Evolutionary conservation across 2,329 filamentous ascomycete species (phyloP), one percentile per base, ranked within the genome.

Genomic region (Trichoderma atroviride): DNA sequence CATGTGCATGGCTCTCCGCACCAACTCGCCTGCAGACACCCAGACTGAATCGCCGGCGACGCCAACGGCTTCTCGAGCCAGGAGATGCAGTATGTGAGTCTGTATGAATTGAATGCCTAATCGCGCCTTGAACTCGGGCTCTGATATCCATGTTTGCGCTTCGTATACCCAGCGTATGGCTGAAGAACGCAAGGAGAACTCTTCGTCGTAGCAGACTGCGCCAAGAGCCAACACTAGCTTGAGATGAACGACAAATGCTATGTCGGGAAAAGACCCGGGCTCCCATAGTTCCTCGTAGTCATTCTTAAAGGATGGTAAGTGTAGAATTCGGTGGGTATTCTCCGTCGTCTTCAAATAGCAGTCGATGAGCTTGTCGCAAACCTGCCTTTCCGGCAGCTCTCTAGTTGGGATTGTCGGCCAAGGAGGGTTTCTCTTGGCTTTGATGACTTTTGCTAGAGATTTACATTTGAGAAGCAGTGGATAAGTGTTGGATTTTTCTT

Each of bases 181-280:
- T 0, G 80, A 79, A 6, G 77, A 63, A 7, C 86, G 82, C 43
- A 88, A 72, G 0, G 83, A 84, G 68, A 86, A 88, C 0, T 76
- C 70, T 0, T 84, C 80, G 63, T 89, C 85, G 68, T 86, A 83
- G 0, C 79, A 78, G 1, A 80, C 78, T 1, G 86, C 82, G 0
- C 88, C 88, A 22, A 90, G 83, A 0, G 88, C 86, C 4, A 90
- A 76, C 0, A 89, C 82, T 0, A 90, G 77, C 72, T 89, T 88
- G 3, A 89, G 71, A 57, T 87, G 87, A 16, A 88, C 81, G 1
- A 88, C 70, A 60, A 89, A 89, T 0, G 76, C 78, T 1, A 76
- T 77, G 52, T 83, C 80, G 0, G 79, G 74, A 1, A 76, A 69
- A 0, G 69, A 37, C 0, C 73, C 72, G 1, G 76, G 72, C 0